Evolutionary conservation across 2,329 filamentous ascomycete genomes (phyloP), one percentile per base, ranked within the genome.

Genomic region (Ascochyta koolunga): DNA sequence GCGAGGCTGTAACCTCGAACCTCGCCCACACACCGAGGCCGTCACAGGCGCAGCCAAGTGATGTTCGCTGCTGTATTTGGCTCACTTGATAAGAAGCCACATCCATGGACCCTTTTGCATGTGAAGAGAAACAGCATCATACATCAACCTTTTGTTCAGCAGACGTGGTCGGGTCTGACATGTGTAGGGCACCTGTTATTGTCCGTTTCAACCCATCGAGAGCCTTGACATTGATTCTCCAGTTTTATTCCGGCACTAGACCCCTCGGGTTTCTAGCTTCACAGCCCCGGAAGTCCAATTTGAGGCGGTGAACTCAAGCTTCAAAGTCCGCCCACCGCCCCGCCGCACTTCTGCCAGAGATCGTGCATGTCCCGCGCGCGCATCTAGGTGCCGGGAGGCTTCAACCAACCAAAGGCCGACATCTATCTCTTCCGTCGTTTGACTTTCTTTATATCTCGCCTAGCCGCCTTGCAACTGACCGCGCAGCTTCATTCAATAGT

Each of bases 1-100:
- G 67, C 66, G 66, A 71, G 68, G 68, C 68, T 72, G 65, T 56
- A 57, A 54, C 45, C 60, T 61, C 53, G 56, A 61, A 46, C 62
- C 48, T 50, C 43, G 49, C 37, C 54, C 59, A 50, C 49, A 50
- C 43, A 45, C 31, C 8, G 29, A 40, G 52, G 38, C 50, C 37
- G 65, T 71, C 69, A 71, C 66, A 65, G 55, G 62, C 54, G 53
- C 44, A 37, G 60, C 59, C 57, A 61, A 61, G 50, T 62, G 61
- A 64, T 67, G 55, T 52, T 45, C 56, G 56, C 38, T 58, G 45
- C 59, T 48, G 43, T 47, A 31, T 49, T 51, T 50, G 52, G 43
- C 11, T 42, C 38, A 43, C 40, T 52, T 18, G 41, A 53, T 48
- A 50, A 54, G 46, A 31, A 16, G 25, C 45, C 32, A 16, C 31